Conservation (phyloP, 1,284 basidiomycete species). For the Hymenochaete sp. region DNA sequence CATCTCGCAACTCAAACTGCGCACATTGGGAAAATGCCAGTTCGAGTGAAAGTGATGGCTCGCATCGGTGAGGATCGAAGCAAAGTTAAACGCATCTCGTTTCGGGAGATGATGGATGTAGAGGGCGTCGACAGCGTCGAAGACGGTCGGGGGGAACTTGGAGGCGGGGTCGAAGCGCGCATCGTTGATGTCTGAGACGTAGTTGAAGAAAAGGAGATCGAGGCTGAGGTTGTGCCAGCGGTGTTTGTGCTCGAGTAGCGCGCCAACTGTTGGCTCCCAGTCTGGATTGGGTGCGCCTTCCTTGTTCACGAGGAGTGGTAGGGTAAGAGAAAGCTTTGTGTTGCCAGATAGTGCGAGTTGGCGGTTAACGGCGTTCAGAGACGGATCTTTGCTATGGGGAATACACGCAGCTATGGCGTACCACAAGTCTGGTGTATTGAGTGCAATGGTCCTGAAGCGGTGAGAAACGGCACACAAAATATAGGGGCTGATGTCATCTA, state of each 20-base stretch:
- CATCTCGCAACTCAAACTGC: slow-evolving; percentile 1
- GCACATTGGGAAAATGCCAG: slow-evolving; percentile 3
- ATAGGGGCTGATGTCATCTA: not conserved
- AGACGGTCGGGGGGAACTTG: not conserved
- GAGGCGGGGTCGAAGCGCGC: not conserved
- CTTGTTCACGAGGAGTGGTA: slow-evolving; percentile 1
- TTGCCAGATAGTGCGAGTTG: not conserved
- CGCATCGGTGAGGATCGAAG: slow-evolving; percentile 1
- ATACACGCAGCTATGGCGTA: not conserved
- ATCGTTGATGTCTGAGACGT: not conserved
- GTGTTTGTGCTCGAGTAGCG: not conserved
- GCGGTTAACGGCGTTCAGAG: not conserved
- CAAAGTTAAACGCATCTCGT: not conserved
- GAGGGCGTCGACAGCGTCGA: not conserved
- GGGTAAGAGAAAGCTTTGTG: not conserved
- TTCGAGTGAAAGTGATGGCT: not conserved
- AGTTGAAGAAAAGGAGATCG: not conserved
- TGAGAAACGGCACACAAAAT: not conserved
- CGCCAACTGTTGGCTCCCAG: not conserved
- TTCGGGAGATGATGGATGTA: not conserved
- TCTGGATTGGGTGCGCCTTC: not conserved
- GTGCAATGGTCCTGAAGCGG: not conserved
- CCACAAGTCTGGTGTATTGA: slow-evolving; percentile 1
- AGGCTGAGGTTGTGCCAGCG: not conserved
- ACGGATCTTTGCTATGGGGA: not conserved